These are phyloP conservation scores for Pseudopyricularia cyperi DNA, from an alignment of 2,329 filamentous ascomycete species.

Conservation along the genomic window DNA sequence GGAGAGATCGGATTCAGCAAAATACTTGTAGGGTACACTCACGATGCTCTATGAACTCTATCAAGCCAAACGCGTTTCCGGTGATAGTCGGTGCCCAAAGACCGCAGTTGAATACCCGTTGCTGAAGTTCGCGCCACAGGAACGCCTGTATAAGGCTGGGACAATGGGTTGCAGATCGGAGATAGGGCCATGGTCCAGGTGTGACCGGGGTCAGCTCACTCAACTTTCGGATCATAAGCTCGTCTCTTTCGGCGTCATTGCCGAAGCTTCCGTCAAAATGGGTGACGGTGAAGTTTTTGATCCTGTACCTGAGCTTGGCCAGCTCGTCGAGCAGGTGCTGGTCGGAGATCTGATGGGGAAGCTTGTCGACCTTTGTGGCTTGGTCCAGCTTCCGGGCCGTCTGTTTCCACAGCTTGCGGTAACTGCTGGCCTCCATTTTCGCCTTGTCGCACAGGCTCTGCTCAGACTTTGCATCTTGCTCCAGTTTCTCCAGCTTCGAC, in stretches of 20 bases:
- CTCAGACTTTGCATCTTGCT: background rate
- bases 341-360: background rate
- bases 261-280: background rate
- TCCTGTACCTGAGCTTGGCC: background rate
- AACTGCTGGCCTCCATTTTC: background rate
- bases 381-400: background rate
- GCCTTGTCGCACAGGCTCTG: background rate
- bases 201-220: background rate
- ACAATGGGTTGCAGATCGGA: background rate
- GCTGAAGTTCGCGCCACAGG: background rate
- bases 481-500: background rate
- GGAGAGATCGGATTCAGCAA: too few relatives aligned
- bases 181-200: background rate
- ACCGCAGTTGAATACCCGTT: background rate
- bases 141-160: background rate
- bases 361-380: background rate
- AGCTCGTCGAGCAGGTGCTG: background rate
- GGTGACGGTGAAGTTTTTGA: constrained; percentile 2
- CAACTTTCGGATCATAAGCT: too few relatives aligned
- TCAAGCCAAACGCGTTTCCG: background rate
- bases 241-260: background rate
- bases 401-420: background rate
- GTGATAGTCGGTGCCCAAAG: background rate
- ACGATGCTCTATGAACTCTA: background rate
- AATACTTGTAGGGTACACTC: background rate